Conservation (phyloP, 148 eudicot species). For the Cornus kousa region DNA sequence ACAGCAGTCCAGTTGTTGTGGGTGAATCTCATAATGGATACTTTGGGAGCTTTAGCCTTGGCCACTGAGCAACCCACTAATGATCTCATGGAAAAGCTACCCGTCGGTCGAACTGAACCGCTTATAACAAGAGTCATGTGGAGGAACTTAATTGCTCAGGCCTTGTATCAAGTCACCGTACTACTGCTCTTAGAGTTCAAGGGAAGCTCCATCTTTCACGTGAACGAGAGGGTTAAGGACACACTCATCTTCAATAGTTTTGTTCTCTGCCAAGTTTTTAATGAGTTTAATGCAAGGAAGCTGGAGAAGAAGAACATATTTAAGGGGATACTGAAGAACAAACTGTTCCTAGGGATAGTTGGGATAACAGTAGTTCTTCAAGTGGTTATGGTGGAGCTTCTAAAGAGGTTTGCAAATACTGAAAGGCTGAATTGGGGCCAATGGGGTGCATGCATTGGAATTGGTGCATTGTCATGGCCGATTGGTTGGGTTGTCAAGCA, state of each 20-base stretch:
- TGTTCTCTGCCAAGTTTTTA: slow-evolving; percentile 40
- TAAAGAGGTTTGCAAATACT: slow-evolving; percentile 29
- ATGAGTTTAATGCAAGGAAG: slow-evolving; percentile 25
- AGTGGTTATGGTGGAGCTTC: slow-evolving; percentile 27
- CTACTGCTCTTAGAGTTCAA: slow-evolving; percentile 33
- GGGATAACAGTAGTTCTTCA: slow-evolving; percentile 29
- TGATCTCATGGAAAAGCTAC: slow-evolving; percentile 29
- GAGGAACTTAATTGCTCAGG: slow-evolving; percentile 36
- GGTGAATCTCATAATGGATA: slow-evolving; percentile 50
- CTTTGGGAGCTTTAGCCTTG: slow-evolving; percentile 40
- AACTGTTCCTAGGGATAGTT: slow-evolving; percentile 23
- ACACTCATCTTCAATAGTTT: slow-evolving; percentile 42
- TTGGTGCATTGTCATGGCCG: slow-evolving; percentile 27
- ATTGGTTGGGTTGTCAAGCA: slow-evolving; percentile 29
- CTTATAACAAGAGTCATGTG: slow-evolving; percentile 43
- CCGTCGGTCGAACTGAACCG: slow-evolving; percentile 37
- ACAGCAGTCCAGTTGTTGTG: slow-evolving; percentile 38
- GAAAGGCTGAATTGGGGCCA: slow-evolving; percentile 29
- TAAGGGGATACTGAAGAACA: slow-evolving; percentile 23
- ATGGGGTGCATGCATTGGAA: slow-evolving; percentile 25
- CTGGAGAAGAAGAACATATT: slow-evolving; percentile 32
- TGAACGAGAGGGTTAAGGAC: slow-evolving; percentile 28
- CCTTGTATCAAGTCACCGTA: slow-evolving; percentile 31
- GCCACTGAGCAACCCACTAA: slow-evolving; percentile 40
- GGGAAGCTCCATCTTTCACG: slow-evolving; percentile 24